Base-by-base conservation (phyloP, 352 stramenopile genomes). In the Pythium angustatum region DNA sequence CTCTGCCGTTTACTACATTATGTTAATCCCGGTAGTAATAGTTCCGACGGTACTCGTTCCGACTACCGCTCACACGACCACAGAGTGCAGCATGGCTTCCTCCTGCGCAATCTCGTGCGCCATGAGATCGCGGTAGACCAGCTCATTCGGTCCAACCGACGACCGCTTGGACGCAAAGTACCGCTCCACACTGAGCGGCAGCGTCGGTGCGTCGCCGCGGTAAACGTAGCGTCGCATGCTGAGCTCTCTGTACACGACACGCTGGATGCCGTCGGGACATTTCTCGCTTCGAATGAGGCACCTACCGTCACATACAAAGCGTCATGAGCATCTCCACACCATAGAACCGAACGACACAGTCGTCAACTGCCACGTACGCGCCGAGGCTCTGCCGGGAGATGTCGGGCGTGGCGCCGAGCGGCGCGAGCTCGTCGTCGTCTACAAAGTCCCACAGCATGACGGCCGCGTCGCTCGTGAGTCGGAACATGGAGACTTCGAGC, bases 261-360 rank as follows among this genome's bases (percentile, higher is more conserved):
- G 76, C 44, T 84, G 69, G 22, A 80, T 70, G 53, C 76, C 76
- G 41, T 87, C 78, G 2, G 56, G 61, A 47, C 76, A 87, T 31
- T 76, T 30, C 34, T 87, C 78, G 1, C 63, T 71, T 3, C 69
- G 73, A 27, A 84, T 66, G 27, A 84, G 36, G 4, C 10, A 53
- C 14, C 45, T 53, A 38, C 12, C n/a, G n/a, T n/a, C n/a, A n/a
- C n/a, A n/a, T n/a, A n/a, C n/a, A n/a, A n/a, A n/a, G n/a, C n/a
- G n/a, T n/a, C n/a, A n/a, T n/a, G n/a, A n/a, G n/a, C n/a, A n/a
- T n/a, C n/a, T n/a, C n/a, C n/a, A n/a, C n/a, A n/a, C n/a, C n/a
- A n/a, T n/a, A n/a, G n/a, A n/a, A n/a, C 36, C 36, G 11, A 17
- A 43, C 15, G 11, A 10, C 36, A 43, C 5, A 30, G 7, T 7